These are phyloP conservation scores for Fusarium tjaetaba DNA, from an alignment of 2,329 filamentous ascomycete genomes.

Conservation along the genomic window DNA sequence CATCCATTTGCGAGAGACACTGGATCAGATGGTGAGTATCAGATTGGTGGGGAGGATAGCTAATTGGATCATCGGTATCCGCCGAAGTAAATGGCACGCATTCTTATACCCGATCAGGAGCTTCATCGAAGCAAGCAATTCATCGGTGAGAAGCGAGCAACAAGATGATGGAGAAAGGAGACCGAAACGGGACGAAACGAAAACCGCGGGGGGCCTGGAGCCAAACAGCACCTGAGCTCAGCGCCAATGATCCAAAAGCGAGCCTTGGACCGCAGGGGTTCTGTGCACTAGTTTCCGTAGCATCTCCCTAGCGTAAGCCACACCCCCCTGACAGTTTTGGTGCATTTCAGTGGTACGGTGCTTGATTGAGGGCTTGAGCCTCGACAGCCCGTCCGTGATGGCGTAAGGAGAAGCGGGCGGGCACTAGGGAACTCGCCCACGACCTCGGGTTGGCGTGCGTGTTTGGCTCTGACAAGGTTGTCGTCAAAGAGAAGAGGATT, in stretches of 20 bases:
- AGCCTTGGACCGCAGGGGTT: conserved; percentile 8
- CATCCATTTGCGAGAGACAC: background rate
- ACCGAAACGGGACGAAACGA: conserved; percentile 38
- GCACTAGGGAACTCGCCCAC: conserved; percentile 42
- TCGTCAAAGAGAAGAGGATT: background rate
- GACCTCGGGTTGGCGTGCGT: conserved; percentile 34
- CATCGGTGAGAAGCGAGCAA: conserved; percentile 35
- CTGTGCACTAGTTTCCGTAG: conserved; percentile 19
- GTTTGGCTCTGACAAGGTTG: background rate
- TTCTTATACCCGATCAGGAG: conserved; percentile 7
- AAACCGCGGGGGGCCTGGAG: conserved; percentile 32
- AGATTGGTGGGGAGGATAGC: background rate
- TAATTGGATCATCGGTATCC: background rate
- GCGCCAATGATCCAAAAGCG: conserved; percentile 26
- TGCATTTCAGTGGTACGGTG: background rate
- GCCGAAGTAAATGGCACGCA: conserved; percentile 8
- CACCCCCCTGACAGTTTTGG: background rate
- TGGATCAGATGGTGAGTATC: background rate
- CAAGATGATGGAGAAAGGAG: conserved; percentile 25
- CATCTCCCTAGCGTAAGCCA: conserved; percentile 33
- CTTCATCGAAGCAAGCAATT: conserved; percentile 12
- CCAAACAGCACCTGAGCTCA: conserved; percentile 23
- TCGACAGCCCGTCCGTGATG: conserved; percentile 19
- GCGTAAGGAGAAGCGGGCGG: conserved; percentile 32
- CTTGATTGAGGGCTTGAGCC: background rate